Base-by-base conservation (phyloP, 2,329 filamentous ascomycete genomes). In the Trichocomaceae sp. region DNA sequence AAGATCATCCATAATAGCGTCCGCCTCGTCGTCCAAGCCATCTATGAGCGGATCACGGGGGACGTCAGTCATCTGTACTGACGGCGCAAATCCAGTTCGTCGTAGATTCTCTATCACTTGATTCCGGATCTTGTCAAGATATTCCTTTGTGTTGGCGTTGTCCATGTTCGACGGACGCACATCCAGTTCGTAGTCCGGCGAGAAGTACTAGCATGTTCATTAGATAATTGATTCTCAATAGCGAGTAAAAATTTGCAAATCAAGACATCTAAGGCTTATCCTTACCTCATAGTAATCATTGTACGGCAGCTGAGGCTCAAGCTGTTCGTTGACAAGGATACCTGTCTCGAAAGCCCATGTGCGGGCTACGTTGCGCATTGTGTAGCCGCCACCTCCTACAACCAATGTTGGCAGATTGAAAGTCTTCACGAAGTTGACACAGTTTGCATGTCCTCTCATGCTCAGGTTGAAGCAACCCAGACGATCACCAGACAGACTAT, bases 261-360 rank as follows among this genome's bases (percentile, higher is more conserved):
- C 1, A 3, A n/a, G 19, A 33, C n/a, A 15, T 52, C n/a, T n/a
- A 8, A 13, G 12, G 31, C 29, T 41, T 31, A 44, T 22, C 59
- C 71, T 63, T 67, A 80, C 79, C 69, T 86, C 84, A 66, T 97
- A 97, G 72, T 97, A 97, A 75, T 97, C 92, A 60, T 96, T 97
- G 72, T 90, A 97, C 0, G 92, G 92, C 41, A 97, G 79, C n/a
- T 88, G 85, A 5, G 86, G 80, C 10, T 83, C 80, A 80, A 97
- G 88, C 29, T 88, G 81, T 57, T 91, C 83, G 26, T 88, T 88
- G 19, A 96, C 88, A 8, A 97, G 80, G 56, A 90, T 81, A 61
- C 92, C 92, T 62, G 73, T 87, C 83, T 96, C 75, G 63, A 77
- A 82, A 20, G 77, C 77, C 83, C 81, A 85, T 1, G 83, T 85